Base-by-base conservation (phyloP, 805 yeast genomes). In the Saturnispora bothae region DNA sequence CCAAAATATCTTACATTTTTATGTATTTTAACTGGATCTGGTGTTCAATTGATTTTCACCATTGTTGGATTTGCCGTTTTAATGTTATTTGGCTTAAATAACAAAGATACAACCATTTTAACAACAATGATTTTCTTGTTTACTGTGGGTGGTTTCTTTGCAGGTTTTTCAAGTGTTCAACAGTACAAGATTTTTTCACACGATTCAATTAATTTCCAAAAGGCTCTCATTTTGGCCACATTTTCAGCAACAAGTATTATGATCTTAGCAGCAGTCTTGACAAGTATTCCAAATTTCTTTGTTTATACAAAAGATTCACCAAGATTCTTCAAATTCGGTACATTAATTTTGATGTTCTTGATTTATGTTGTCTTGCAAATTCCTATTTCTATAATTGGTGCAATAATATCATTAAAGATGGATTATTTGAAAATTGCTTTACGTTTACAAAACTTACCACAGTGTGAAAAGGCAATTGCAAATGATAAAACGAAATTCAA, bases 301-400 rank as follows among this genome's bases (percentile, higher is more conserved):
- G 76, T 82, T 8, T 82, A 88, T 84, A 79, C 79, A 2, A 69
- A 76, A 47, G 78, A 78, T 44, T 76, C 92, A 1, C 76, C 92
- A 1, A 64, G 70, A 35, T 86, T 89, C 0, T 62, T 83, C 31
- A 95, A 95, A 12, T 79, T 84, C 47, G 80, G 84, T 5, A 78
- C 94, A 0, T 68, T 84, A 16, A 57, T 80, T 6, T 67, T 73
- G 1, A 55, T 84, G 31, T 54, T 81, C n/a, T 45, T 68, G 7
- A 56, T 78, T 36, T 79, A 83, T 56, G 64, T 78, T 31, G 49
- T 78, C 12, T 55, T 82, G n/a, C 82, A 83, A 48, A 65, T 83
- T 9, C 95, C 95, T 2, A 61, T 85, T 38, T 79, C 88, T 7
- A 43, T 82, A 9, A 43, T 80, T 30, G 95, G 95, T n/a, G 89